Evolutionary conservation across 1,139 yeast species (phyloP).

Genomic region (Yamadazyma spencermartinsiae): DNA sequence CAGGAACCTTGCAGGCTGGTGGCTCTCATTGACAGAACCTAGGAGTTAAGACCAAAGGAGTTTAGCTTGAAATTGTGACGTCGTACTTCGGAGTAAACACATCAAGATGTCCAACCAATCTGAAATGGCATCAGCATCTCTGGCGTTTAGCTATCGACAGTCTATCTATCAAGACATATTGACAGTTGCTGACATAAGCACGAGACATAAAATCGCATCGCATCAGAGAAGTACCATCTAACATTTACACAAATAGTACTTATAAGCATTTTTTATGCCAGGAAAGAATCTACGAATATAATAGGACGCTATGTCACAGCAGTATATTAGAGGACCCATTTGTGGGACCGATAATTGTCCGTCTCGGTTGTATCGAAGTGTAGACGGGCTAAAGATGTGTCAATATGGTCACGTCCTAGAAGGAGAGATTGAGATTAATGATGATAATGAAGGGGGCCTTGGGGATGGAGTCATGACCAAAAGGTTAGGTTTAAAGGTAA

Average conservation of each 20-base stretch:
- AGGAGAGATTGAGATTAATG: constrained; percentile 75
- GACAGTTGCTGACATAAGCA: not conserved
- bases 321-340: constrained; percentile 68
- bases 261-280: too few species aligned
- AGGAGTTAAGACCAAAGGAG: too few species aligned
- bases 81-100: too few species aligned
- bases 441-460: constrained; percentile 60
- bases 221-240: not conserved
- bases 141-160: too few species aligned
- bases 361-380: constrained; percentile 66
- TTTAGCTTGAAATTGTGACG: too few species aligned
- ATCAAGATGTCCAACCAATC: too few species aligned
- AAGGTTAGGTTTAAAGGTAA: constrained; percentile 43
- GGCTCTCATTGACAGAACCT: too few species aligned
- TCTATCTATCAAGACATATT: too few species aligned
- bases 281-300: not conserved
- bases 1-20: too few species aligned
- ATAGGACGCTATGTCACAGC: constrained; percentile 30
- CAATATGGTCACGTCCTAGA: constrained; percentile 88
- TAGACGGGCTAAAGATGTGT: constrained; percentile 80
- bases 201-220: not conserved
- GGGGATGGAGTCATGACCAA: constrained; percentile 50
- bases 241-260: not conserved
- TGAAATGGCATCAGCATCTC: too few species aligned
- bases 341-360: constrained; percentile 93